Evolutionary conservation across 2,329 filamentous ascomycete species (phyloP).

Genomic region (Beauveria rudraprayagi): DNA sequence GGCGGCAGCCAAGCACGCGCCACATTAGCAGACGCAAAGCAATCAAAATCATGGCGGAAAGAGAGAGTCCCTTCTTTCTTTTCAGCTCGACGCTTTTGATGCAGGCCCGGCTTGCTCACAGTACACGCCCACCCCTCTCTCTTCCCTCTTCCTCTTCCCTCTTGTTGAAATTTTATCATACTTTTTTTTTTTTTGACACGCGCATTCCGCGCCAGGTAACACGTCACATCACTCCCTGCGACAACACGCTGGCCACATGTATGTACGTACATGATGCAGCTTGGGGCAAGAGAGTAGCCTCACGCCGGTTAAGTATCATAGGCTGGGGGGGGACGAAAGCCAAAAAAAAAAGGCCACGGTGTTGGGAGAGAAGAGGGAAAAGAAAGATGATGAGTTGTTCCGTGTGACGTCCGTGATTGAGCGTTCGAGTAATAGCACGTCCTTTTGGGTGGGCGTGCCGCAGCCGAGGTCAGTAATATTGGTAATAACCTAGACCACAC

Average conservation of each 20-base stretch:
- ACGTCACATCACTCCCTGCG: constrained; percentile 5
- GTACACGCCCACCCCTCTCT: not conserved
- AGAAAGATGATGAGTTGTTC: not conserved
- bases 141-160: not conserved
- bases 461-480: not conserved
- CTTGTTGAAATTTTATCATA: not conserved
- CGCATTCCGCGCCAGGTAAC: constrained; percentile 3
- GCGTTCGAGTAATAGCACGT: not conserved
- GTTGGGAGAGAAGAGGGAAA: not conserved
- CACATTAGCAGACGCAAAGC: too few relatives aligned
- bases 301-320: not conserved
- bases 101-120: not conserved
- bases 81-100: not conserved
- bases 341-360: not conserved
- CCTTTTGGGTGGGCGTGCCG: not conserved
- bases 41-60: too few relatives aligned
- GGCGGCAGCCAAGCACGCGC: too few relatives aligned
- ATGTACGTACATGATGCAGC: too few relatives aligned
- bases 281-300: too few relatives aligned
- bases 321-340: not conserved
- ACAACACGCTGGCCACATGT: not conserved
- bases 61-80: too few relatives aligned
- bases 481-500: not conserved
- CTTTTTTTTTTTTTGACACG: not conserved
- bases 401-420: not conserved